Evolutionary conservation across 2,329 filamentous ascomycete genomes (phyloP), one percentile per base, ranked within the genome.

Genomic region (Cladosporium sp.): DNA sequence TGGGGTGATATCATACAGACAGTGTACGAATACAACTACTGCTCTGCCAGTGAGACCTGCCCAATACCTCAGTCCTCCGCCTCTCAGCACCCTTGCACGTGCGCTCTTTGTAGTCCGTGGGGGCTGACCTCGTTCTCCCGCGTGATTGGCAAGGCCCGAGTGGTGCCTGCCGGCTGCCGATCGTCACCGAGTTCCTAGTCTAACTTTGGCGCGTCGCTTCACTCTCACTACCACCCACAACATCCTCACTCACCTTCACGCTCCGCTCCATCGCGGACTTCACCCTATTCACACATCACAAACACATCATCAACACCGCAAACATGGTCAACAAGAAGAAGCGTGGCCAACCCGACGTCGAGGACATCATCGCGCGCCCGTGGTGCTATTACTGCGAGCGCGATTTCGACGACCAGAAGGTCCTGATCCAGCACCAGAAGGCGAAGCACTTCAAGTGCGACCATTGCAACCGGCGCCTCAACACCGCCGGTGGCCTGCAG

Each of bases 361-460:
- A 98, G 81, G 93, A 98, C 80, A 84, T 97, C 72, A 86, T 99
- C 68, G 83, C 84, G 71, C 90, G 93, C 65, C 91, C 94, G 58
- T 98, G 93, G 93, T 99, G 95, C 82, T 99, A 97, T 81, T 99
- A 99, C 83, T 99, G 95, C 89, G 95, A 99, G 80, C 91, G 94
- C 81, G 94, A 98, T 80, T 99, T 98, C 77, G 93, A 98, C 78
- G 95, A 99, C 78, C 79, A 97, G 56, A 97, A 97, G 83, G 93
- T 98, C 72, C 88, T 99, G 69, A 96, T 97, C 72, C 93, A 91
- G 65, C 95, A 99, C 79, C 95, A 98, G 76, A 98, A 97, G 78
- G 93, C 94, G n/a, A 98, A 98, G 80, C 95, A 99, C 79, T 98
- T 97, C 85, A 97, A 97, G 80, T 99, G 95, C 81, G 92, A 97